These are phyloP conservation scores for Eleusine coracana DNA, from an alignment of 176 grass and related monocot species.

Conservation along the genomic window DNA sequence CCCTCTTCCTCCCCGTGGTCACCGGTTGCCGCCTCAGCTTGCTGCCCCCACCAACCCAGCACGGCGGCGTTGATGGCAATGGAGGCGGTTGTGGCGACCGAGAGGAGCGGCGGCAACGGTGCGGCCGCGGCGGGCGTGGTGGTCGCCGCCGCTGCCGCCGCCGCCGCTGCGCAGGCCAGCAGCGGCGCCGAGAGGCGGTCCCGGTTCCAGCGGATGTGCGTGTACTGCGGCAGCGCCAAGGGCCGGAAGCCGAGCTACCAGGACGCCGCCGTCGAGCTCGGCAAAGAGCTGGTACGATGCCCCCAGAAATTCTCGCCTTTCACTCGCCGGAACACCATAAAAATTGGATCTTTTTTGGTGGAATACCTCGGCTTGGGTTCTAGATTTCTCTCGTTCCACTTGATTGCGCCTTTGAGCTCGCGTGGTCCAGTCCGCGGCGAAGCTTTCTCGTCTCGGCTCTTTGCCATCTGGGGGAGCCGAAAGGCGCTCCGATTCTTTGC, in stretches of 20 bases:
- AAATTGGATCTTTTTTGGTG: not conserved
- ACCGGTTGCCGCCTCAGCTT: not conserved
- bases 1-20: not conserved
- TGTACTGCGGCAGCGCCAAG: constrained; percentile 83
- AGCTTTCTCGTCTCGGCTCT: not conserved
- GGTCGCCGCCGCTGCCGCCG: not conserved
- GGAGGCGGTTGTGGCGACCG: constrained; percentile 30
- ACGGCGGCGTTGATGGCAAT: constrained; percentile 25
- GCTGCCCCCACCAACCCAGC: not conserved
- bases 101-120: constrained; percentile 22
- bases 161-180: not conserved
- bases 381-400: not conserved
- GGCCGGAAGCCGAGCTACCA: constrained; percentile 80
- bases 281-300: constrained; percentile 71
- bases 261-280: constrained; percentile 84
- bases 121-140: not conserved
- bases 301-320: constrained; percentile 22
- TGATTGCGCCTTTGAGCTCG: constrained; percentile 15
- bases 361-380: not conserved
- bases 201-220: constrained; percentile 82
- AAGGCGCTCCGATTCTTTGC: constrained; percentile 20
- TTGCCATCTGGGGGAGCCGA: constrained; percentile 26
- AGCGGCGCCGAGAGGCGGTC: constrained; percentile 52
- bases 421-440: constrained; percentile 41
- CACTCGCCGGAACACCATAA: not conserved